Evolutionary conservation across 768 basidiomycete species (phyloP).

Genomic region (Pulveroboletus ravenelii): DNA sequence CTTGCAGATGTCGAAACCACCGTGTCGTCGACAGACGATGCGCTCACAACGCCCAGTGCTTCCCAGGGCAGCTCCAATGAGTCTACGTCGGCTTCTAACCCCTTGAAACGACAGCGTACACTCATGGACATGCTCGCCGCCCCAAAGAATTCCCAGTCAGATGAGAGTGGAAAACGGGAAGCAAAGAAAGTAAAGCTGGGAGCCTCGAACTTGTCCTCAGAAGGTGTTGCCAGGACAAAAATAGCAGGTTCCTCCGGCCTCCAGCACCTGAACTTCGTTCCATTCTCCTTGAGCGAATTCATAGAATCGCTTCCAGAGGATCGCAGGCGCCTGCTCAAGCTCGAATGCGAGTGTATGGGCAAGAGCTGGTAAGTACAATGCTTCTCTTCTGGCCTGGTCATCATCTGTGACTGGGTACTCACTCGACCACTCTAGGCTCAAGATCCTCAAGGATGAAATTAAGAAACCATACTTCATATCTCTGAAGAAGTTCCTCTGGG

Average conservation of each 20-base stretch:
- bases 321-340: conserved; percentile 50
- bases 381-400: neutral
- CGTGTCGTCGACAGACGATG: conserved; percentile 8
- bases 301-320: conserved; percentile 52
- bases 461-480: conserved; percentile 72
- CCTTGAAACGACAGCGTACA: conserved; percentile 54
- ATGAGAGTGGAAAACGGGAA: conserved; percentile 23
- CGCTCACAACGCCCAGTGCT: conserved; percentile 15
- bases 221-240: conserved; percentile 11
- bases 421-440: conserved; percentile 49
- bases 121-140: conserved; percentile 59
- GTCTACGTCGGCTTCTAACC: conserved; percentile 20
- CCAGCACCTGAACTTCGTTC: conserved; percentile 55
- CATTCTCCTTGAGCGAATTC: conserved; percentile 58
- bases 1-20: conserved; percentile 42
- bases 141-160: conserved; percentile 27
- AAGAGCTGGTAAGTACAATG: conserved; percentile 52
- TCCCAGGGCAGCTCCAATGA: conserved; percentile 22
- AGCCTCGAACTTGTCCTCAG: conserved; percentile 20
- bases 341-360: conserved; percentile 73
- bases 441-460: conserved; percentile 68
- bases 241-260: conserved; percentile 12
- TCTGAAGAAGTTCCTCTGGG: conserved; percentile 65
- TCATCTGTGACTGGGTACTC: neutral
- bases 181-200: conserved; percentile 48